A percentile compares a stretch with the other conserved stretches of the same genome.
These are phyloP conservation scores for Fusarium keratoplasticum DNA, from an alignment of 2,329 filamentous ascomycete genomes.

Conservation along the genomic window DNA sequence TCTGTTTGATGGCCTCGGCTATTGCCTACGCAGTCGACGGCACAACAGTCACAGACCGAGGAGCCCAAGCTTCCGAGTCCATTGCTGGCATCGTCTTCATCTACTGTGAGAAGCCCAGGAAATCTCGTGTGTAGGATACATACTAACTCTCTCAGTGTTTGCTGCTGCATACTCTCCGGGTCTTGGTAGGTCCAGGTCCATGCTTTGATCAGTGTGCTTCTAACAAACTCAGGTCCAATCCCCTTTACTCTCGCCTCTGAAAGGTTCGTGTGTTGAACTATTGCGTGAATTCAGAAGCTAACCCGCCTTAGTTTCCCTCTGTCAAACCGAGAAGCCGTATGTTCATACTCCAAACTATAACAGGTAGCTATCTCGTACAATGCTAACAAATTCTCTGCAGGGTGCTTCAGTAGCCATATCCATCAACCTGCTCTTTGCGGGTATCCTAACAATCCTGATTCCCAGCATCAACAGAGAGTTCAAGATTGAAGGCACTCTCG, in stretches of 20 bases:
- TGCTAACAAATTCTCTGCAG: conserved; percentile 39
- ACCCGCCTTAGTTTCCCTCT: conserved; percentile 55
- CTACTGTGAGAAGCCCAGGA: conserved; percentile 2
- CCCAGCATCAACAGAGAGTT: conserved; percentile 45
- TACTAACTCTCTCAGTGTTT: conserved; percentile 47
- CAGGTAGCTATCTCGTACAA: accelerated
- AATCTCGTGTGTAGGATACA: accelerated
- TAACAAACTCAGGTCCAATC: conserved; percentile 48
- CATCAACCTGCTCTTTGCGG: conserved; percentile 60
- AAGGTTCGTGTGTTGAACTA: neutral
- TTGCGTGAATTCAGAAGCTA: accelerated
- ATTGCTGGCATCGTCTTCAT: conserved; percentile 30
- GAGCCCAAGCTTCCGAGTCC: neutral
- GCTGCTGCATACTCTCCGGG: conserved; percentile 56
- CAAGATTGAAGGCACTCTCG: conserved; percentile 50
- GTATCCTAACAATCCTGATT: conserved; percentile 57
- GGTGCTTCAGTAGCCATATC: conserved; percentile 61
- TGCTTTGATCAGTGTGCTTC: neutral
- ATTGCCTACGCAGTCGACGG: conserved; percentile 20
- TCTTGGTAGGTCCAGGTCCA: conserved; percentile 41
- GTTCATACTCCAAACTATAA: neutral
- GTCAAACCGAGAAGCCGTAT: conserved; percentile 59
- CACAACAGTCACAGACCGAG: conserved; percentile 3
- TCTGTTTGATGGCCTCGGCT: conserved; percentile 25
- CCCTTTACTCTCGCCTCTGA: conserved; percentile 64